Conservation (phyloP, 2,329 filamentous ascomycete genomes). For the Stachybotrys chlorohalonatus region DNA sequence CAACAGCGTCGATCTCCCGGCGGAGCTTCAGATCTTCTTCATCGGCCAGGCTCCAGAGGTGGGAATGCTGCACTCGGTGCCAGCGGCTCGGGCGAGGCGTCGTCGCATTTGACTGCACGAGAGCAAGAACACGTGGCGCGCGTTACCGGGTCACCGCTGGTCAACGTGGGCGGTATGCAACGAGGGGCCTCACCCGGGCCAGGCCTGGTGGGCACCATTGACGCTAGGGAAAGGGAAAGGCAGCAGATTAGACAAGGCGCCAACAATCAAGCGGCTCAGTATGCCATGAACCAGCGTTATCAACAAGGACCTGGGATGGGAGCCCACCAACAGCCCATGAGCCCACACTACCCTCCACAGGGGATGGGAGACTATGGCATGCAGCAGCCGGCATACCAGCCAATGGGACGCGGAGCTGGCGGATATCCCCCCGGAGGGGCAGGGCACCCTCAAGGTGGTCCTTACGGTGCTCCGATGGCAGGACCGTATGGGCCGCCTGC, state of each 20-base stretch:
- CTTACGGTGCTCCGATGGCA: conserved; percentile 7
- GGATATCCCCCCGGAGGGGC: conserved; percentile 8
- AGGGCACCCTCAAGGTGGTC: conserved; percentile 3
- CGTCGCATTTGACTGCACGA: conserved; percentile 63
- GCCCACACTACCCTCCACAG: conserved; percentile 8
- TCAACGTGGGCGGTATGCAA: conserved; percentile 52
- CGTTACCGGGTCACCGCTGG: conserved; percentile 67
- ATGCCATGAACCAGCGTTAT: conserved; percentile 10
- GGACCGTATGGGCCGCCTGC: conserved; percentile 9
- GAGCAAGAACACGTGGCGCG: conserved; percentile 86
- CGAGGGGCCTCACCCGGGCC: conserved; percentile 41
- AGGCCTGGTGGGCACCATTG: conserved; percentile 71
- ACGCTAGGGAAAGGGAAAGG: conserved; percentile 70
- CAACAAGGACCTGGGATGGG: not conserved
- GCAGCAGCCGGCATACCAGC: conserved; percentile 13
- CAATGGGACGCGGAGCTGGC: conserved; percentile 12
- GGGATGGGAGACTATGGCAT: conserved; percentile 16
- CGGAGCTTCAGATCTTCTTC: conserved; percentile 37
- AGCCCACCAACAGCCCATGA: conserved; percentile 8
- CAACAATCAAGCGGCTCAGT: conserved; percentile 26
- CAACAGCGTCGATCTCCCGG: conserved; percentile 25
- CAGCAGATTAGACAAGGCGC: conserved; percentile 59
- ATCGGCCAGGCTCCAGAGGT: conserved; percentile 50
- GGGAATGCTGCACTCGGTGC: conserved; percentile 43
- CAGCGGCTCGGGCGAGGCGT: conserved; percentile 26